These are phyloP conservation scores for Cantharellus anzutake DNA, from an alignment of 768 basidiomycete species.

Conservation along the genomic window DNA sequence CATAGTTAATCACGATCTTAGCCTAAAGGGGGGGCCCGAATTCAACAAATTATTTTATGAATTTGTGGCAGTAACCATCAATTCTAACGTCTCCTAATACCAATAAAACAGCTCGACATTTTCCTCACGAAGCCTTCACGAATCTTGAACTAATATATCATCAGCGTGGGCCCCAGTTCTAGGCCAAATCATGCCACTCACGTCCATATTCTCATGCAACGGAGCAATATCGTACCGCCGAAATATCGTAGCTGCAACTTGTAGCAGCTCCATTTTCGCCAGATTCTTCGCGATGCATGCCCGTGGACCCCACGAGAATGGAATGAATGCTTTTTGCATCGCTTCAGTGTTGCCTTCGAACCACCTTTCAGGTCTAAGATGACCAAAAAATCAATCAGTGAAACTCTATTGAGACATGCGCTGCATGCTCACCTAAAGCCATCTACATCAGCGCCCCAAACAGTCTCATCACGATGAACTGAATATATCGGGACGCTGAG, in stretches of 20 bases:
- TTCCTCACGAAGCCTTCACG: constrained; percentile 80
- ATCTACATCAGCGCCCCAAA: constrained; percentile 69
- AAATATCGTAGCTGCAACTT: constrained; percentile 66
- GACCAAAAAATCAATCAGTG: neutral
- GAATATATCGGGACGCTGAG: constrained; percentile 69
- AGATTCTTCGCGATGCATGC: constrained; percentile 75
- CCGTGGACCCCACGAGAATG: constrained; percentile 61
- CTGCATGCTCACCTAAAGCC: constrained; percentile 20
- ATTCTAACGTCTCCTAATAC: constrained; percentile 12
- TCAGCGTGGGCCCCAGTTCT: neutral
- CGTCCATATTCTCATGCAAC: constrained; percentile 36
- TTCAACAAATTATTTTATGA: too few relatives aligned
- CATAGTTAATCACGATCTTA: too few relatives aligned
- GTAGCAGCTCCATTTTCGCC: constrained; percentile 56
- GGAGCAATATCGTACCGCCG: constrained; percentile 46
- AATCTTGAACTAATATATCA: constrained; percentile 35
- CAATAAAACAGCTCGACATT: constrained; percentile 52
- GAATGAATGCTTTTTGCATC: constrained; percentile 63
- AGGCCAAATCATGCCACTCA: constrained; percentile 25
- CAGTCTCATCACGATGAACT: constrained; percentile 48
- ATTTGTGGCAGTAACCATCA: too few relatives aligned
- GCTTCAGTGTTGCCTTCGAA: constrained; percentile 23
- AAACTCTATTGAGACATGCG: neutral
- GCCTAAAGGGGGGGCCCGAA: too few relatives aligned
- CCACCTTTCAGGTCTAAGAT: constrained; percentile 24